Percentiles rank a stretch among this genome's conserved stretches.
Evolutionary conservation across 2,329 filamentous ascomycete genomes (phyloP).

Genomic region (Xylariaceae sp.): DNA sequence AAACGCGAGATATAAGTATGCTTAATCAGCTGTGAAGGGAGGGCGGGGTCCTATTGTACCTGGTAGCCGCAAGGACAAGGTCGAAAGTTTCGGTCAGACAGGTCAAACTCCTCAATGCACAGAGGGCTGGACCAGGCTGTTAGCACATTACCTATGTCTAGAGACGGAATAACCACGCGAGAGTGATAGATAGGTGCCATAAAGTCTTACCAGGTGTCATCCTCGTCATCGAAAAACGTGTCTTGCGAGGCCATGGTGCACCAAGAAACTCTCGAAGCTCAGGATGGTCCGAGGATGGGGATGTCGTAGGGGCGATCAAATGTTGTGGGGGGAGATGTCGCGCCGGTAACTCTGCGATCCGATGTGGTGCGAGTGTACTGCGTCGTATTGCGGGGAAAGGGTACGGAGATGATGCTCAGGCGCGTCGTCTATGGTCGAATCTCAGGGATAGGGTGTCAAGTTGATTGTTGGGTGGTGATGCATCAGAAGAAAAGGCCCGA

Average conservation of each 20-base stretch:
- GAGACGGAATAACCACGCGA: constrained; percentile 8
- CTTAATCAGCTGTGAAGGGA: constrained; percentile 6
- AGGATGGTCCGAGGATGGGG: not conserved
- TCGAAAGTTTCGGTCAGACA: constrained; percentile 93
- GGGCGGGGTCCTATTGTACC: constrained; percentile 49
- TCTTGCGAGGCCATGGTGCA: constrained; percentile 62
- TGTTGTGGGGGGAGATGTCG: constrained; percentile 1
- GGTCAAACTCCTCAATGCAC: constrained; percentile 97
- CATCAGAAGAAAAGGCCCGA: constrained; percentile 15
- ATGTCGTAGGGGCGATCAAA: not conserved
- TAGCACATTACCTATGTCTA: constrained; percentile 22
- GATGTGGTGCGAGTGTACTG: constrained; percentile 1
- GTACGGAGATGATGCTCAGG: constrained; percentile 1
- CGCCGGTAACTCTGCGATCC: not conserved
- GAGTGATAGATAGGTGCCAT: constrained; percentile 5
- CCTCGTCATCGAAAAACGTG: constrained; percentile 67
- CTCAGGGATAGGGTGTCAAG: not conserved
- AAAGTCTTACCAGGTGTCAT: constrained; percentile 59
- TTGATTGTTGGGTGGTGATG: constrained; percentile 25
- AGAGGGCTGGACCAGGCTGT: constrained; percentile 63
- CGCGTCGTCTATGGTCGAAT: constrained; percentile 16
- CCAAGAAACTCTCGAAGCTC: not conserved
- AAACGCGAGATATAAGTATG: constrained; percentile 13
- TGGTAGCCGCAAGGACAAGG: constrained; percentile 98
- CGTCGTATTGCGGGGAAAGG: constrained; percentile 1